phyloP scores from a whole-genome alignment of 139 green algal genomes.

The Mesostigma viride region DNA sequence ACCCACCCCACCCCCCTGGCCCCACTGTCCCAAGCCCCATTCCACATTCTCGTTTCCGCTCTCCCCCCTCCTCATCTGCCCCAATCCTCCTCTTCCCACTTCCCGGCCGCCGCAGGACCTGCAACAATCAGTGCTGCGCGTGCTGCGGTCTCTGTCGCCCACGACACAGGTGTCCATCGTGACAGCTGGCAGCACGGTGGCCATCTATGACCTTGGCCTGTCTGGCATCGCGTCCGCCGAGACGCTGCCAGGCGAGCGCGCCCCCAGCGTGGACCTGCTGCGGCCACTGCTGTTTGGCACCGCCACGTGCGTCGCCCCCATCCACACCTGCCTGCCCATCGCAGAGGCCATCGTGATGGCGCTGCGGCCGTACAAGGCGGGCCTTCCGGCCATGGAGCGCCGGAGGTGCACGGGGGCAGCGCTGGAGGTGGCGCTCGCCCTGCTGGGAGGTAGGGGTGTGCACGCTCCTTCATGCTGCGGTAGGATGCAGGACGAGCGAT shows the following conservation, averaged over 20 bases:
- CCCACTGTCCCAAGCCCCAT: too few species aligned
- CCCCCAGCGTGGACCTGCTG: slow-evolving; percentile 6
- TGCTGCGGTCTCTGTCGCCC: slow-evolving; percentile 15
- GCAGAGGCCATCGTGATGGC: slow-evolving; percentile 18
- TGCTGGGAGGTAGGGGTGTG: slow-evolving; percentile 11
- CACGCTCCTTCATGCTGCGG: too few species aligned
- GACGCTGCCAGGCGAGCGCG: slow-evolving; percentile 17
- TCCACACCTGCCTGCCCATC: slow-evolving; percentile 25
- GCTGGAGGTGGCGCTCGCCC: slow-evolving; percentile 32
- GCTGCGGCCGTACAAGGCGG: slow-evolving; percentile 24
- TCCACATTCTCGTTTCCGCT: neutral
- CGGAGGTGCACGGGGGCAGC: slow-evolving; percentile 22
- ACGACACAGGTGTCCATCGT: slow-evolving; percentile 28
- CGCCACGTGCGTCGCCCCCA: slow-evolving; percentile 12
- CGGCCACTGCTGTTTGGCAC: slow-evolving; percentile 25
- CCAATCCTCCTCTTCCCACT: neutral
- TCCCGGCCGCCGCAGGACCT: neutral
- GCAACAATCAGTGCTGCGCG: neutral
- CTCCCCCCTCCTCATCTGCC: neutral
- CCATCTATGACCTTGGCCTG: slow-evolving; percentile 30
- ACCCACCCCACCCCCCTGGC: too few species aligned
- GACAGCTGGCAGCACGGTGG: slow-evolving; percentile 26
- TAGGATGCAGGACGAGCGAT: too few species aligned
- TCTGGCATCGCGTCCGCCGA: slow-evolving; percentile 26
- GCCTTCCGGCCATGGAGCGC: slow-evolving; percentile 1